Base-by-base conservation (phyloP, 2,329 filamentous ascomycete genomes). In the Nothopassalora personata region DNA sequence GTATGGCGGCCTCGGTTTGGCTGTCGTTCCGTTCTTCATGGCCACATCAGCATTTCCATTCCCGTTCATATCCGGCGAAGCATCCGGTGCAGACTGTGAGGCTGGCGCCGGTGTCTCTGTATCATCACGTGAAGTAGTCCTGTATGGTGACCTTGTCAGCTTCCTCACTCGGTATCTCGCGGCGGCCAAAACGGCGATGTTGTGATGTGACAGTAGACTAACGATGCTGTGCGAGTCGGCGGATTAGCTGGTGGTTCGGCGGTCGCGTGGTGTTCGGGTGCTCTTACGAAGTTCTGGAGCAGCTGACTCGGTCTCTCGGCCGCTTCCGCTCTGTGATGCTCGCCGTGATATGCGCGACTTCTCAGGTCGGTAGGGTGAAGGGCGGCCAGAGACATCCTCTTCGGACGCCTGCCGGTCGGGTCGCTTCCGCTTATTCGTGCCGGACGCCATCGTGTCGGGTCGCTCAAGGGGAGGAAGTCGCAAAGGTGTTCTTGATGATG, bases 371-470 rank as follows among this genome's bases (percentile, higher is more conserved):
- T 82, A 78, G 18, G 80, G 80, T 58, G 80, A 81, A 43, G 78
- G 77, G 57, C 80, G 70, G 59, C 62, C 67, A 18, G 71, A 65
- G 52, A 66, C 68, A 57, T 78, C 74, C 63, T 80, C 77, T 53
- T 78, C 71, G 13, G 77, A 75, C 59, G 72, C 74, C 50, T 71
- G 74, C 61, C 76, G 73, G 50, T 81, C 79, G 34, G 74, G 72
- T 59, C 80, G 76, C 76, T 86, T 86, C 62, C 83, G 78, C 76
- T 86, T 86, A 56, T 76, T 61, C 43, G 64, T 68, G 50, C 65
- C 61, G 45, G 70, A 67, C 56, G 70, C 67, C 70, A 72, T 72
- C 23, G 39, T 43, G 39, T 13, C 18, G n/a, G 39, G 4, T 43
- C 15, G 39, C 39, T 43, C 18, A 13, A 13, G 8, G 7, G 5